Evolutionary conservation across 805 yeast genomes (phyloP).

Genomic region (Sungouiozyma ichnusensis): DNA sequence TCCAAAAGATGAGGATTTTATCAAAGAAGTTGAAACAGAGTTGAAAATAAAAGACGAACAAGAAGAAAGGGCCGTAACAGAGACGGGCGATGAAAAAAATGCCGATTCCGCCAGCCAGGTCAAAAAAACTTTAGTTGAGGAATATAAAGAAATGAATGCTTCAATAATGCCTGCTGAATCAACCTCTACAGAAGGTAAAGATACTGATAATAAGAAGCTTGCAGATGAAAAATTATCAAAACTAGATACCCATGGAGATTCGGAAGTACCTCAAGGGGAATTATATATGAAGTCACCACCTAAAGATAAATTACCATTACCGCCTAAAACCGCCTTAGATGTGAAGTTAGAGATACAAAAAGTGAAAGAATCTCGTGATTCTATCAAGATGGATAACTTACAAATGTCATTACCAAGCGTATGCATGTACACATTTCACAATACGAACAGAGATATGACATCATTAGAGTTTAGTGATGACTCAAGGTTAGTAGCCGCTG

Average conservation of each 20-base stretch:
- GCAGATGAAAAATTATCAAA: conserved; percentile 3
- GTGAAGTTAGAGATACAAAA: conserved; percentile 66
- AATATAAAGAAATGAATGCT: conserved; percentile 49
- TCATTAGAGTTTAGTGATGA: conserved; percentile 80
- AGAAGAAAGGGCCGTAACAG: conserved; percentile 26
- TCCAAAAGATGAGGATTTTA: conserved; percentile 79
- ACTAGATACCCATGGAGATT: conserved; percentile 5
- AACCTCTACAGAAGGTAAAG: conserved; percentile 4
- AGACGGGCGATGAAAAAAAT: neutral
- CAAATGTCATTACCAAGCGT: conserved; percentile 87
- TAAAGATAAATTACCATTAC: conserved; percentile 71
- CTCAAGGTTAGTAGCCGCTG: conserved; percentile 80
- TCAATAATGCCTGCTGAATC: conserved; percentile 20
- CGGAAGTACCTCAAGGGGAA: conserved; percentile 12
- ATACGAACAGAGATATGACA: conserved; percentile 83
- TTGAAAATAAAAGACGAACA: conserved; percentile 68
- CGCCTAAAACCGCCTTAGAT: conserved; percentile 70
- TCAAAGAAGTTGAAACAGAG: conserved; percentile 76
- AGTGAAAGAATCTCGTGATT: conserved; percentile 73
- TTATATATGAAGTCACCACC: conserved; percentile 47
- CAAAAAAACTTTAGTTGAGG: conserved; percentile 45
- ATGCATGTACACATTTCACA: conserved; percentile 97
- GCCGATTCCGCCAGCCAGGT: conserved; percentile 8
- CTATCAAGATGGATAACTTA: conserved; percentile 53
- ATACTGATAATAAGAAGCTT: conserved; percentile 7